These are phyloP conservation scores for Polygonum aviculare DNA, from an alignment of 148 eudicot genomes.

Conservation along the genomic window DNA sequence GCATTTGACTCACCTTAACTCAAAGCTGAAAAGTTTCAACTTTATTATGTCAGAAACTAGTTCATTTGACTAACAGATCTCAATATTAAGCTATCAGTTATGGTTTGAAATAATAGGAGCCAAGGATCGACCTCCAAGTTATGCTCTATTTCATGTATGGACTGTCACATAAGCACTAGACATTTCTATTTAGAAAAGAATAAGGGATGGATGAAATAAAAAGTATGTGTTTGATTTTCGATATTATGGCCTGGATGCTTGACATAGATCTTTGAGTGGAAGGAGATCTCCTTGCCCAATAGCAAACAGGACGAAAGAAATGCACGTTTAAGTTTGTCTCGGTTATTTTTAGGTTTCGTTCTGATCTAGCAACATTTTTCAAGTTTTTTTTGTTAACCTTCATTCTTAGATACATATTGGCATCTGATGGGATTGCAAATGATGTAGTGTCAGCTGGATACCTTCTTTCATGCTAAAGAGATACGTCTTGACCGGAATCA, in stretches of 20 bases:
- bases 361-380: not conserved
- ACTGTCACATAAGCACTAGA: not conserved
- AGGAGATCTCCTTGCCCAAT: not conserved
- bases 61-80: not conserved
- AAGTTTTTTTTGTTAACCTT: not conserved
- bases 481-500: conserved; percentile 79
- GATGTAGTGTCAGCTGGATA: conserved; percentile 86
- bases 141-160: not conserved
- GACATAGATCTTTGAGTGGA: not conserved
- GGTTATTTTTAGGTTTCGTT: not conserved
- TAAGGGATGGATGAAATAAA: not conserved
- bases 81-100: not conserved
- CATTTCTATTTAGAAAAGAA: not conserved
- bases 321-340: not conserved
- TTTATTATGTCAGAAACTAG: not conserved
- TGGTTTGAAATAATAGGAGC: not conserved
- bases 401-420: not conserved
- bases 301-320: not conserved
- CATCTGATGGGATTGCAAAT: conserved; percentile 18
- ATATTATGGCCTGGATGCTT: not conserved
- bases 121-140: not conserved
- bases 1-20: not conserved
- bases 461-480: conserved; percentile 92
- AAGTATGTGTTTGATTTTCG: not conserved
- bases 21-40: not conserved